These are phyloP conservation scores for Neurospora sp. DNA, from an alignment of 495 filamentous ascomycete species.

Conservation along the genomic window DNA sequence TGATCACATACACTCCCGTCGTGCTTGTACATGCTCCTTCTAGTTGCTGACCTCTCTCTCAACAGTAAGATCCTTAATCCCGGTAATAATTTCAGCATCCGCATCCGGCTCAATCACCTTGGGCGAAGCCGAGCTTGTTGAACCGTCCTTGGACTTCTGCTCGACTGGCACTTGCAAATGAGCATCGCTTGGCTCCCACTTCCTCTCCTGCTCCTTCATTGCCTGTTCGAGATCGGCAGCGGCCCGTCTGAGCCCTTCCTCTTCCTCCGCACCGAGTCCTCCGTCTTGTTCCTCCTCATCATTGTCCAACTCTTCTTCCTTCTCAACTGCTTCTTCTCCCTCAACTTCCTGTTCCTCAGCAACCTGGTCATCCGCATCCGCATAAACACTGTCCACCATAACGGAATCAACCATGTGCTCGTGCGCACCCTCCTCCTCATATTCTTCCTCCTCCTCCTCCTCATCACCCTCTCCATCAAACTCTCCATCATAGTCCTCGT, in stretches of 20 bases:
- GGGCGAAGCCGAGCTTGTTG: conserved; percentile 5
- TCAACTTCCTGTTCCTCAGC: conserved; percentile 27
- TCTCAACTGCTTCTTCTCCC: conserved; percentile 8
- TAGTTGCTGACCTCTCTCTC: conserved; percentile 19
- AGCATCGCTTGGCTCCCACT: neutral
- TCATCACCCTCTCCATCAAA: conserved; percentile 21
- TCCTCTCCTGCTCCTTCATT: neutral
- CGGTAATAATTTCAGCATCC: conserved; percentile 40
- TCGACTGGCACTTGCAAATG: neutral
- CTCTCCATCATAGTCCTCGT: conserved; percentile 29
- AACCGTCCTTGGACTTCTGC: neutral
- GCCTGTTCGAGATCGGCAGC: neutral
- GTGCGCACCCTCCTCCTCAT: conserved; percentile 17
- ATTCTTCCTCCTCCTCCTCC: conserved; percentile 27
- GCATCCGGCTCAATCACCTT: conserved; percentile 22
- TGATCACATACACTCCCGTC: neutral
- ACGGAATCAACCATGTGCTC: conserved; percentile 15
- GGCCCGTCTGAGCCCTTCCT: neutral
- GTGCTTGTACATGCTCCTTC: neutral
- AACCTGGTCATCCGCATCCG: conserved; percentile 31
- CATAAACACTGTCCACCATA: conserved; percentile 21
- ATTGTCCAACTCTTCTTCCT: neutral
- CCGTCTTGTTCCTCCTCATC: neutral
- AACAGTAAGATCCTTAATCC: conserved; percentile 32
- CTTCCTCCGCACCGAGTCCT: neutral